Conservation (phyloP, 805 yeast species). For the Hanseniaspora osmophila region DNA sequence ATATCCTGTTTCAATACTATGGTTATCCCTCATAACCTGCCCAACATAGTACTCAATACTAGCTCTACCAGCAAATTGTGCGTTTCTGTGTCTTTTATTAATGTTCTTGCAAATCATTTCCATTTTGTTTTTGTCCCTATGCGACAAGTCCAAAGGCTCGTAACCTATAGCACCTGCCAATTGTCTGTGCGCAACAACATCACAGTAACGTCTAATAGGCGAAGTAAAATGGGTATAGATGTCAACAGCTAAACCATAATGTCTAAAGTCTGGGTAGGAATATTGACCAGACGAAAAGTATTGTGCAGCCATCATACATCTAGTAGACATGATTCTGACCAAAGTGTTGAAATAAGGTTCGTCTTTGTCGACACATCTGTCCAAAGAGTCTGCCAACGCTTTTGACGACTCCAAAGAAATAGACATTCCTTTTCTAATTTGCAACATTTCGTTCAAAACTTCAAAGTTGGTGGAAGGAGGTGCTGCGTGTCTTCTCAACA, state of each 20-base stretch:
- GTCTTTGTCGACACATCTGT: slow-evolving; percentile 64
- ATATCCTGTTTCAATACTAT: slow-evolving; percentile 73
- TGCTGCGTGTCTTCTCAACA: slow-evolving; percentile 95
- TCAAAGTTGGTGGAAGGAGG: slow-evolving; percentile 94
- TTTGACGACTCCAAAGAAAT: slow-evolving; percentile 75
- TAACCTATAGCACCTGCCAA: slow-evolving; percentile 96
- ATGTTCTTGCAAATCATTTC: slow-evolving; percentile 78
- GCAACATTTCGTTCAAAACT: slow-evolving; percentile 72
- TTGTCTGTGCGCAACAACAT: slow-evolving; percentile 93
- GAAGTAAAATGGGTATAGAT: slow-evolving; percentile 97
- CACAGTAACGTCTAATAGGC: slow-evolving; percentile 96
- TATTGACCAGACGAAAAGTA: slow-evolving; percentile 85
- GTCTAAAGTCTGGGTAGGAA: slow-evolving; percentile 83
- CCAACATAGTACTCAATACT: slow-evolving; percentile 96
- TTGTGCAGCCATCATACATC: slow-evolving; percentile 99
- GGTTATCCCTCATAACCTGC: slow-evolving; percentile 82
- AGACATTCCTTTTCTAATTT: slow-evolving; percentile 61
- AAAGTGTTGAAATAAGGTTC: slow-evolving; percentile 90
- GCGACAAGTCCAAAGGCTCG: slow-evolving; percentile 67
- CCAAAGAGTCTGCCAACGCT: slow-evolving; percentile 86
- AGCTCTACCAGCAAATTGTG: slow-evolving; percentile 97
- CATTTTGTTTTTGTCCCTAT: slow-evolving; percentile 82
- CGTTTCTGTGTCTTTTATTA: slow-evolving; percentile 89
- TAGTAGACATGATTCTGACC: slow-evolving; percentile 88
- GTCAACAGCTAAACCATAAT: slow-evolving; percentile 94